Base-by-base conservation (phyloP, 1,139 yeast genomes). In the Blastobotrys proliferans region DNA sequence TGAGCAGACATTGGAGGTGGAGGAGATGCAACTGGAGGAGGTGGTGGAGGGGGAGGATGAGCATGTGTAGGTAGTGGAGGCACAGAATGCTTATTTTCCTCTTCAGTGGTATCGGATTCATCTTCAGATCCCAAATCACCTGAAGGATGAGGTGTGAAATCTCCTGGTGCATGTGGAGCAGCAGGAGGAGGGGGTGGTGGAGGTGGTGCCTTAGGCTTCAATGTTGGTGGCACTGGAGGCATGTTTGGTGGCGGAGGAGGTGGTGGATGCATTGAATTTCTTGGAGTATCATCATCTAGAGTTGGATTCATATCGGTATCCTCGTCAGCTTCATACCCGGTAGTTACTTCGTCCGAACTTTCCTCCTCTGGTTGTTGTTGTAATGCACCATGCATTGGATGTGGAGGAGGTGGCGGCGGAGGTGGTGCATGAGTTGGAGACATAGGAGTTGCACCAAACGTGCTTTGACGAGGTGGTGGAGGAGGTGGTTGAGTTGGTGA, bases 261-360 rank as follows among this genome's bases (percentile, higher is more conserved):
- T 17, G 57, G 53, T 19, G 58, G 52, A 3, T 40, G 40, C 14
- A 40, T 40, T 24, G 20, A 24, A 16, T 37, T 14, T 13, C 27
- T 11, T 10, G 46, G 46, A 8, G 36, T 19, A 16, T 34, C 43
- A 1, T 38, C 53, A 25, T 52, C 53, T 11, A 50, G 53, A 27
- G 53, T 47, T 28, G 53, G 46, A 35, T 56, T 51, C 33, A 52
- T 35, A 40, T 68, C 74, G 0, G 72, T 63, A 45, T 74, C 78
- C 30, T 70, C 77, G 40, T 73, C 79, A 1, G 77, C 77, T 41
- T 74, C 78, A 48, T 74, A 73, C 0, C 77, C 79, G 0, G 76
- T 68, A 6, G 57, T 60, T 44, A 64, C 72, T 21, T 54, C 58
- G 4, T 45, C 48, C n/a, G 43, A 37, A 11, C 29, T 26, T 11